These are phyloP conservation scores for Venturia aucupariae DNA, from an alignment of 2,329 filamentous ascomycete genomes.

Conservation along the genomic window DNA sequence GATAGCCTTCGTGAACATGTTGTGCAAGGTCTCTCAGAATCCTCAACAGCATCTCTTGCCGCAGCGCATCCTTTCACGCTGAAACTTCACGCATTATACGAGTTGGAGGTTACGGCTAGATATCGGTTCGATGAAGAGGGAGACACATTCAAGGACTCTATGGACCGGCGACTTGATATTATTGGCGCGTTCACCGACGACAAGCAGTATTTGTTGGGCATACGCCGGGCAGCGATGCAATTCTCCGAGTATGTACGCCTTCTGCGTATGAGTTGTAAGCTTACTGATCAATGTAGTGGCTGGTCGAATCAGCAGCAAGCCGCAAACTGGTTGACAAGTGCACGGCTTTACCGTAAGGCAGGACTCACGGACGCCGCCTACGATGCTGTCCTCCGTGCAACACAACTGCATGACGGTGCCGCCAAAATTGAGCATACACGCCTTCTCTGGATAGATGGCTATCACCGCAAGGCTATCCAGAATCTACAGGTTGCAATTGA, in stretches of 20 bases:
- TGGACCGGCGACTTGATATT: conserved; percentile 75
- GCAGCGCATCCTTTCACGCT: conserved; percentile 61
- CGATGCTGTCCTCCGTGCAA: conserved; percentile 84
- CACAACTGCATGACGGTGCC: conserved; percentile 71
- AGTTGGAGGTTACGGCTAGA: conserved; percentile 57
- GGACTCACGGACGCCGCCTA: conserved; percentile 81
- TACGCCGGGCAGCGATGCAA: conserved; percentile 82
- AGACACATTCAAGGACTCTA: conserved; percentile 36
- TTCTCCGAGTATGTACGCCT: conserved; percentile 50
- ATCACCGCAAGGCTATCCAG: conserved; percentile 91
- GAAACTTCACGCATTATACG: conserved; percentile 77
- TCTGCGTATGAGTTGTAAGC: not conserved
- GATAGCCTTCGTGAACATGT: conserved; percentile 59
- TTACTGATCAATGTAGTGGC: conserved; percentile 25
- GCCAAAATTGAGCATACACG: conserved; percentile 92
- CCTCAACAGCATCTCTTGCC: conserved; percentile 70
- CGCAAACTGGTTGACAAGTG: conserved; percentile 74
- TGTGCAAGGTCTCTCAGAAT: conserved; percentile 63
- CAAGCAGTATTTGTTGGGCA: conserved; percentile 84
- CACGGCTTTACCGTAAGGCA: conserved; percentile 76
- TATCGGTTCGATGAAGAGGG: conserved; percentile 26
- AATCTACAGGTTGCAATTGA: conserved; percentile 79
- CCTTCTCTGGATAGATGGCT: conserved; percentile 84
- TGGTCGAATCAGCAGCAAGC: conserved; percentile 70
- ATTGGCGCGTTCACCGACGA: conserved; percentile 83